These are phyloP conservation scores for Nemophila menziesii DNA, from an alignment of 257 asterid species.

Conservation along the genomic window DNA sequence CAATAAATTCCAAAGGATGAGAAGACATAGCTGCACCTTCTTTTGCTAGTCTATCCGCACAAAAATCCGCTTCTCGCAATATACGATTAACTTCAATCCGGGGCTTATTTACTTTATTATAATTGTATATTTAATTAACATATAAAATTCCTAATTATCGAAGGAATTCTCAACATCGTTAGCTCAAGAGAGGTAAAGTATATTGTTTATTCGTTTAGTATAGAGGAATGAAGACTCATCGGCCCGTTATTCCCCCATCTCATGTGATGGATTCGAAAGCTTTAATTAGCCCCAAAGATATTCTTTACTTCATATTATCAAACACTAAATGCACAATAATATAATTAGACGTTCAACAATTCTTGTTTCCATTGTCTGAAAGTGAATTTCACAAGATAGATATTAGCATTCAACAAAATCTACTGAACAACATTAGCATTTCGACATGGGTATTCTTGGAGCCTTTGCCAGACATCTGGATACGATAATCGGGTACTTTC, in stretches of 20 bases:
- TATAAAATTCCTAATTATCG: not conserved
- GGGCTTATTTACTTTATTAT: no score
- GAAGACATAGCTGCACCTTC: no score
- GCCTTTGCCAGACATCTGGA: constrained; percentile 59
- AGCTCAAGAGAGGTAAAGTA: not conserved
- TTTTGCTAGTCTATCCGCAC: no score
- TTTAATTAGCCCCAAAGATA: not conserved
- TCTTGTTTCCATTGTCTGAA: not conserved
- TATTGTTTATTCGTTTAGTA: not conserved
- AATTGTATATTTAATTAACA: no score
- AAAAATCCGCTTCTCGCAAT: no score
- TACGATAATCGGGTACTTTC: constrained; percentile 50
- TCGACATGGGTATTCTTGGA: constrained; percentile 51
- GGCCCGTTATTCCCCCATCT: not conserved
- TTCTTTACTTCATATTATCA: constrained; percentile 2
- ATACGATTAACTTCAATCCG: no score
- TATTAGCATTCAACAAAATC: not conserved
- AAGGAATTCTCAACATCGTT: no score
- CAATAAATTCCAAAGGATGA: no score
- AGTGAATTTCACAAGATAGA: no score
- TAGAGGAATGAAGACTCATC: not conserved
- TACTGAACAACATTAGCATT: not conserved
- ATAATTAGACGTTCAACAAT: not conserved
- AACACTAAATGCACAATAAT: not conserved
- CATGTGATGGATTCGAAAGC: not conserved